A percentile compares a stretch with the other conserved stretches of the same genome.
phyloP scores from a whole-genome alignment of 2,329 filamentous ascomycete genomes.

The Penicillium sp. region DNA sequence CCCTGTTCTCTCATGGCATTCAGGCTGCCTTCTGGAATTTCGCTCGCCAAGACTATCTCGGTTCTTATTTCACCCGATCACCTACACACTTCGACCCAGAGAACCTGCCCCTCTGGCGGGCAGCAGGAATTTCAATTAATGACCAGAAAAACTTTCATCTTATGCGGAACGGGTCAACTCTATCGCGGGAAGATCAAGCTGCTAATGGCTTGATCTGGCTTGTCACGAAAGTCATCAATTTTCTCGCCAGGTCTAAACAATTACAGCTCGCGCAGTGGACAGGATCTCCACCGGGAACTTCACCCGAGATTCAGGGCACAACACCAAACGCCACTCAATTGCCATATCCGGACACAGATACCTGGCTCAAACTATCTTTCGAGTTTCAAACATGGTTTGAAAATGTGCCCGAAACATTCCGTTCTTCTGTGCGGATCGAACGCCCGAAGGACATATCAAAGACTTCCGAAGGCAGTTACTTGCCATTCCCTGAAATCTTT shows the following conservation, averaged over 20 bases:
- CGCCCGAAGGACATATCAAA: conserved; percentile 35
- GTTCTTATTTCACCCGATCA: conserved; percentile 60
- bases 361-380: conserved; percentile 54
- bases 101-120: conserved; percentile 60
- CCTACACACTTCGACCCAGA: conserved; percentile 59
- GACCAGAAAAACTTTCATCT: conserved; percentile 47
- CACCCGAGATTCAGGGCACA: conserved; percentile 33
- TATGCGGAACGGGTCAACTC: conserved; percentile 28
- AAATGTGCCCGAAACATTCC: conserved; percentile 58
- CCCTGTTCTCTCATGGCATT: conserved; percentile 51
- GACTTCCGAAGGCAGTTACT: conserved; percentile 32
- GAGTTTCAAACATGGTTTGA: conserved; percentile 60
- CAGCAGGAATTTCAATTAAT: conserved; percentile 59
- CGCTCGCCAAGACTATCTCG: conserved; percentile 61
- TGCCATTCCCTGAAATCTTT: conserved; percentile 57
- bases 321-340: conserved; percentile 28
- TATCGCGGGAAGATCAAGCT: conserved; percentile 61
- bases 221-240: conserved; percentile 63
- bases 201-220: conserved; percentile 64
- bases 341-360: conserved; percentile 49
- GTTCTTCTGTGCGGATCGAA: conserved; percentile 52
- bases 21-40: conserved; percentile 65
- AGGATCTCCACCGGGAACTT: conserved; percentile 32
- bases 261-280: conserved; percentile 42
- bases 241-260: conserved; percentile 58